Conservation (phyloP, 179 eudicot species). For the Drosera spatulata region DNA sequence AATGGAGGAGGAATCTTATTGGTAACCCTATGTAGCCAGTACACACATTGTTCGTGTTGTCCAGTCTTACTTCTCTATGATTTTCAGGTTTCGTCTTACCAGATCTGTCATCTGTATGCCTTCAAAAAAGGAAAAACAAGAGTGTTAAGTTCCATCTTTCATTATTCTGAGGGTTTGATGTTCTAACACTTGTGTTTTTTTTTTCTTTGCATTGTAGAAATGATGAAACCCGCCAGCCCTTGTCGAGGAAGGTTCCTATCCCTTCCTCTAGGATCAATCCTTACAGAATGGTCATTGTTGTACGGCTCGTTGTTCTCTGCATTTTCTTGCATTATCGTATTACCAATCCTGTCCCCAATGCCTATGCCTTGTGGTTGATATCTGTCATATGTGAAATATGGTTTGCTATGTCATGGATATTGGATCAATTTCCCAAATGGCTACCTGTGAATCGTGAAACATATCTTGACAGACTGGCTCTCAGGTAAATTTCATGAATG, state of each 20-base stretch:
- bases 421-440: conserved; percentile 50
- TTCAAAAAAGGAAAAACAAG: no score
- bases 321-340: conserved; percentile 43
- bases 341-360: conserved; percentile 32
- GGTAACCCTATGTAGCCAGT: no score
- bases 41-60: no score
- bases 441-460: conserved; percentile 41
- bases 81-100: no score
- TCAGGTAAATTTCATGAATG: conserved; percentile 18
- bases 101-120: no score
- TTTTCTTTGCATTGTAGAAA: conserved; percentile 21
- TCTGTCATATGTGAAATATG: conserved; percentile 44
- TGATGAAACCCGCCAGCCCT: conserved; percentile 42
- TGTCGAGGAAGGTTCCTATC: conserved; percentile 41
- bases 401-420: conserved; percentile 42
- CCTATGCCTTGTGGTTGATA: conserved; percentile 35
- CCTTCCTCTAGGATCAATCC: conserved; percentile 40
- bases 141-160: no score
- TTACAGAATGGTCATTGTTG: conserved; percentile 36
- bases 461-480: conserved; percentile 42
- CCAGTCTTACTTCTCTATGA: no score
- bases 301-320: conserved; percentile 33
- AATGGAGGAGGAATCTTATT: no score
- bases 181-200: conserved; percentile 7
- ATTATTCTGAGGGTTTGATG: not conserved